Evolutionary conservation across 23 red algal genomes (phyloP).

Genomic region (Gracilaria domingensis): DNA sequence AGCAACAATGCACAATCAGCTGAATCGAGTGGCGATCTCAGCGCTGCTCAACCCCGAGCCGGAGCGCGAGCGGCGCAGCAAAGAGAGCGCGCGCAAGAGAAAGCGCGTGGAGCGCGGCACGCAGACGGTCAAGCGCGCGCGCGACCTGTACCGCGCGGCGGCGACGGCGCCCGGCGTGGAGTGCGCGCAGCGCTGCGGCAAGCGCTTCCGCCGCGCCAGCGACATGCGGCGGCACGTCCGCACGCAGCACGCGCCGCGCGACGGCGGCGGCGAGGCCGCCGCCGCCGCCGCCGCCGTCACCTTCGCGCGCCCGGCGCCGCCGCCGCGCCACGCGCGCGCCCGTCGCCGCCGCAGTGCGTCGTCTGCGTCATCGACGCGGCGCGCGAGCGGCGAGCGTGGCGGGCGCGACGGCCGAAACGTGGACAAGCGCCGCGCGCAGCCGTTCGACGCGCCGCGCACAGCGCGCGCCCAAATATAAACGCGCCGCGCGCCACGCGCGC

Average conservation of each 20-base stretch:
- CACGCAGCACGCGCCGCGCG: constrained; percentile 2
- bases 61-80: not conserved
- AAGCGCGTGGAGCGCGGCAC: not conserved
- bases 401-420: not conserved
- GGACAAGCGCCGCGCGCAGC: not conserved
- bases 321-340: not conserved
- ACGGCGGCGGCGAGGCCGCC: too few species aligned
- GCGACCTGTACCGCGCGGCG: not conserved
- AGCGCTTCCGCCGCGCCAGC: not conserved
- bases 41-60: not conserved
- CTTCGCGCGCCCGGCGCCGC: too few species aligned
- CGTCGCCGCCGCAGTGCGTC: too few species aligned
- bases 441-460: not conserved
- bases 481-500: not conserved
- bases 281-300: not conserved
- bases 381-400: constrained; percentile 8
- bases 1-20: not conserved
- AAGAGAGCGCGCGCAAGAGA: not conserved
- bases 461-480: not conserved
- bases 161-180: not conserved
- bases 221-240: not conserved
- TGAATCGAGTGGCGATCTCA: not conserved
- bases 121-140: constrained; percentile 10
- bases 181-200: not conserved
- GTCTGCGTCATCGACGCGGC: too few species aligned